These are phyloP conservation scores for Xylaria digitata DNA, from an alignment of 2,329 filamentous ascomycete genomes.

Conservation along the genomic window DNA sequence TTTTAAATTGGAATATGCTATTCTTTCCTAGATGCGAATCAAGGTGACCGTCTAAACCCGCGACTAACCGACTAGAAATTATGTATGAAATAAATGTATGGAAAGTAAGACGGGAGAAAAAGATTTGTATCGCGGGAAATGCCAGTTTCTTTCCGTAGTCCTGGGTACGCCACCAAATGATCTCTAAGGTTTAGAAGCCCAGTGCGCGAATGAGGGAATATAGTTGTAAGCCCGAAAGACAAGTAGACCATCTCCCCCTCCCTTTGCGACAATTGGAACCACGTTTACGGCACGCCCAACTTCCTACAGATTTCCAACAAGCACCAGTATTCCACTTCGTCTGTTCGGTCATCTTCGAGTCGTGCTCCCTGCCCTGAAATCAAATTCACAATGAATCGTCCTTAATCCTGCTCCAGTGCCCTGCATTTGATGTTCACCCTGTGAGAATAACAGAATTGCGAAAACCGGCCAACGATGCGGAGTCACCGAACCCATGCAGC, in stretches of 20 bases:
- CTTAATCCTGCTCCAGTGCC: slow-evolving; percentile 26
- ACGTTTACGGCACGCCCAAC: slow-evolving; percentile 8
- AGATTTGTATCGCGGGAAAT: slow-evolving; percentile 8
- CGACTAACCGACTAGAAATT: slow-evolving; percentile 31
- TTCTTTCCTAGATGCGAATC: slow-evolving; percentile 39
- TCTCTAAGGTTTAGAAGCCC: slow-evolving; percentile 22
- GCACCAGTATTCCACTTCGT: slow-evolving; percentile 3
- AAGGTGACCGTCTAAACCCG: slow-evolving; percentile 36
- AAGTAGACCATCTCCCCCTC: not conserved
- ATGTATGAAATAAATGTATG: slow-evolving; percentile 27
- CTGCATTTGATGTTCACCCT: slow-evolving; percentile 19
- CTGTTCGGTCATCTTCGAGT: slow-evolving; percentile 16
- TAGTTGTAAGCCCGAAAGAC: slow-evolving; percentile 8
- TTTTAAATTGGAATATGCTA: slow-evolving; percentile 29
- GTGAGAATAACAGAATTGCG: slow-evolving; percentile 27
- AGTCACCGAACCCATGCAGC: slow-evolving; percentile 38
- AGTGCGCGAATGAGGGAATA: slow-evolving; percentile 9
- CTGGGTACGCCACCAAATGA: slow-evolving; percentile 34
- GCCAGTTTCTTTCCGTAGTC: slow-evolving; percentile 27
- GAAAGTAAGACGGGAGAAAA: slow-evolving; percentile 3
- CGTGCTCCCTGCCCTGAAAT: slow-evolving; percentile 13
- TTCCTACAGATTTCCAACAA: slow-evolving; percentile 11
- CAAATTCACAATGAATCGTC: slow-evolving; percentile 23
- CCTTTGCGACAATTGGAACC: not conserved
- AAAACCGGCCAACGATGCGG: slow-evolving; percentile 35